Evolutionary conservation across 306 rosid species (phyloP).

Genomic region (Medicago truncatula): MtrunA17r5.0-ANR NC_053044.1:22443501-22444000

Average conservation of each 20-base stretch:
- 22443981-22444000: no score
- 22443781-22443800: neutral
- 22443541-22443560: neutral
- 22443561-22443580: neutral
- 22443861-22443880: slow-evolving; percentile 34
- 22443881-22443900: slow-evolving; percentile 5
- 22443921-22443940: neutral
- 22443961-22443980: no score
- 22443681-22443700: neutral
- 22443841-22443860: neutral
- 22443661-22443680: slow-evolving; percentile 6
- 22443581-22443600: neutral
- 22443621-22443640: neutral
- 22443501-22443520: neutral
- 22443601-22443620: neutral
- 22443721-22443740: slow-evolving; percentile 34
- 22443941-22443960: no score
- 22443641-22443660: slow-evolving; percentile 28
- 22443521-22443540: slow-evolving; percentile 11
- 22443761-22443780: slow-evolving; percentile 33
- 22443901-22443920: neutral
- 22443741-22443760: slow-evolving; percentile 10
- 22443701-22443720: slow-evolving; percentile 23
- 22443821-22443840: slow-evolving; percentile 50
- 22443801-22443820: slow-evolving; percentile 3